Evolutionary conservation across 1,284 basidiomycete species (phyloP).

Genomic region (Cryptococcus depauperatus): DNA sequence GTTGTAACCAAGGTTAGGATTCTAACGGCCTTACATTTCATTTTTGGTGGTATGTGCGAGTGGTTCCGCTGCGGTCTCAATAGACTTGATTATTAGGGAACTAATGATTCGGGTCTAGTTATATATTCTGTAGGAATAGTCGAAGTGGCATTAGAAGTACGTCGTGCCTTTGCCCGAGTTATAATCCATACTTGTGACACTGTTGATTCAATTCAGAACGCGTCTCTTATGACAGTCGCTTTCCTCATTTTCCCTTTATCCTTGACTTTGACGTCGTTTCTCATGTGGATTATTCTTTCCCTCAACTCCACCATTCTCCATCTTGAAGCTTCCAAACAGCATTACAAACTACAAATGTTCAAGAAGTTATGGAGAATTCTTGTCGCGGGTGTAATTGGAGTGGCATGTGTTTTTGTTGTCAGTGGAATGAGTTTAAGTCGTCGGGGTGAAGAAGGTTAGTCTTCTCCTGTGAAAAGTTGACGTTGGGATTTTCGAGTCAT

Average conservation of each 20-base stretch:
- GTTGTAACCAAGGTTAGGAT: conserved; percentile 43
- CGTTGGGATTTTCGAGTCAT: not conserved
- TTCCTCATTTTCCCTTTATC: conserved; percentile 87
- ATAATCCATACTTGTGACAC: no score
- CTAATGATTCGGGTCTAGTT: conserved; percentile 49
- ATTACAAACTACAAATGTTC: conserved; percentile 80
- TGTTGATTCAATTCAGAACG: no score
- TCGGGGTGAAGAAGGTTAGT: conserved; percentile 71
- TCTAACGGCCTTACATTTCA: conserved; percentile 58
- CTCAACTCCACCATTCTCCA: conserved; percentile 79
- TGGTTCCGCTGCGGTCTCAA: no score
- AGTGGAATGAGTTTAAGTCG: conserved; percentile 87
- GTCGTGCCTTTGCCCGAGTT: no score
- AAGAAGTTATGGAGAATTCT: conserved; percentile 77
- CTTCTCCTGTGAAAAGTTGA: not conserved
- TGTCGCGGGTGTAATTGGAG: conserved; percentile 71
- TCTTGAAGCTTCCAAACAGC: conserved; percentile 73
- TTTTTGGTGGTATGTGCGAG: conserved; percentile 84
- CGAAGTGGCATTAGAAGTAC: conserved; percentile 71
- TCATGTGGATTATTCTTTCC: conserved; percentile 91
- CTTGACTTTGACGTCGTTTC: conserved; percentile 85
- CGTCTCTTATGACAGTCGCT: conserved; percentile 66
- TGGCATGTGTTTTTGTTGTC: conserved; percentile 83
- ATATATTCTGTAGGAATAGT: conserved; percentile 87
- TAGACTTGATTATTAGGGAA: no score